Evolutionary conservation across 768 basidiomycete species (phyloP).

Genomic region (Naganishia onofrii): DNA sequence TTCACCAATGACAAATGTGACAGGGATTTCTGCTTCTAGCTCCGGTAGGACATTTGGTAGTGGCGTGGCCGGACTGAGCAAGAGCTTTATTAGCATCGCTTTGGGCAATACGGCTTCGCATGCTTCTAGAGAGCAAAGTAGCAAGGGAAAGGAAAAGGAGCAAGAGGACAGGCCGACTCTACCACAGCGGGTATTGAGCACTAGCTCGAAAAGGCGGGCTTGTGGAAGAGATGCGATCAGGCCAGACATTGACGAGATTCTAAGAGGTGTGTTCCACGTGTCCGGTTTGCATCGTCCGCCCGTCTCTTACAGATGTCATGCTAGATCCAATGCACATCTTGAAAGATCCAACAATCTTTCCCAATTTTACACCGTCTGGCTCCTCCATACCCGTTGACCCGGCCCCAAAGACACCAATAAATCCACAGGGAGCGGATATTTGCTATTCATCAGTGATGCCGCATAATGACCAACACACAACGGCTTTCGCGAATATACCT

Average conservation of each 20-base stretch:
- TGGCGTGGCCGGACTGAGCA: conserved; percentile 31
- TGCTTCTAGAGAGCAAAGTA: conserved; percentile 31
- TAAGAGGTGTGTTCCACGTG: conserved; percentile 62
- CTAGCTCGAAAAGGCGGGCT: conserved; percentile 3
- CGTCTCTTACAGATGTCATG: too few species aligned
- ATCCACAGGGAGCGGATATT: conserved; percentile 14
- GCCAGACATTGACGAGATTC: conserved; percentile 69
- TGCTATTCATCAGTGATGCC: conserved; percentile 26
- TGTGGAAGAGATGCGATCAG: conserved; percentile 60
- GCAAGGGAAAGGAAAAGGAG: conserved; percentile 38
- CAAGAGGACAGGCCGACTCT: not conserved
- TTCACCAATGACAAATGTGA: not conserved
- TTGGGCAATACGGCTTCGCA: conserved; percentile 5
- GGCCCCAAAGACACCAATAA: conserved; percentile 55
- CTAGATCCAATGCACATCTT: conserved; percentile 35
- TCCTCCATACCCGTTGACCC: conserved; percentile 59
- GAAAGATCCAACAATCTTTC: conserved; percentile 36
- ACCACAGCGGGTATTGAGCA: not conserved
- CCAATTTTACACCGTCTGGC: conserved; percentile 37
- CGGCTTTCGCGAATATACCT: conserved; percentile 5
- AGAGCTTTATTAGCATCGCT: conserved; percentile 26
- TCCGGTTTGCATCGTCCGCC: conserved; percentile 31
- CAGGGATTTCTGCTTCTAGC: not conserved
- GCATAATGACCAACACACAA: not conserved
- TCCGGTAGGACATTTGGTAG: conserved; percentile 30